Percentiles rank a stretch among this genome's conserved stretches.
phyloP scores from a whole-genome alignment of 2,329 filamentous ascomycete species.

The Bipolaris bicolor region DNA sequence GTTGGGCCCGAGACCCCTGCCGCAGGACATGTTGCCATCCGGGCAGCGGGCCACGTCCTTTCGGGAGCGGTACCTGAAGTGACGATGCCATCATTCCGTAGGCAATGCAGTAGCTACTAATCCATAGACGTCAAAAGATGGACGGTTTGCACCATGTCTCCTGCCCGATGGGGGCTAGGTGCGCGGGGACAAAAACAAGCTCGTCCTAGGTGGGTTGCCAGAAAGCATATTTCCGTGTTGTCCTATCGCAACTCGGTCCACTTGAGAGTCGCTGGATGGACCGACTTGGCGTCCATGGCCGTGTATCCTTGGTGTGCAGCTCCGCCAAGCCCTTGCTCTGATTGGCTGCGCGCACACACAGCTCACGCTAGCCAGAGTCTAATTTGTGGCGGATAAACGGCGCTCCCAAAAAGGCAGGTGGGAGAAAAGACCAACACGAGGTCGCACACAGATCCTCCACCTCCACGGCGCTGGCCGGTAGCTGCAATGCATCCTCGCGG shows the following conservation, averaged over 20 bases:
- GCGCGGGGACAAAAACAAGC: constrained; percentile 30
- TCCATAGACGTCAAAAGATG: constrained; percentile 15
- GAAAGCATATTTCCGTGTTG: constrained; percentile 31
- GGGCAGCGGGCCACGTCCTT: constrained; percentile 23
- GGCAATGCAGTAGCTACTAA: constrained; percentile 13
- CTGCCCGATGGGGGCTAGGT: constrained; percentile 29
- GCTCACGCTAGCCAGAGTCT: constrained; percentile 2
- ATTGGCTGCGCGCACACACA: constrained; percentile 19
- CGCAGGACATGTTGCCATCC: constrained; percentile 15
- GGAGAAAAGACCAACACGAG: constrained; percentile 8
- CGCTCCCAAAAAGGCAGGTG: constrained; percentile 25
- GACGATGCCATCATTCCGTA: background rate
- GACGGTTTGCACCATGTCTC: constrained; percentile 20
- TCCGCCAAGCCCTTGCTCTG: constrained; percentile 12
- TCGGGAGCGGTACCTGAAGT: constrained; percentile 20
- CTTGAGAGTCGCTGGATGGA: constrained; percentile 15
- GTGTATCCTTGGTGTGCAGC: constrained; percentile 12
- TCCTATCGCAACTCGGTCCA: constrained; percentile 29
- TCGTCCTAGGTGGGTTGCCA: constrained; percentile 26
- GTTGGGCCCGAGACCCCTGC: constrained; percentile 10
- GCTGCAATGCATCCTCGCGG: background rate
- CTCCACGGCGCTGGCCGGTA: background rate
- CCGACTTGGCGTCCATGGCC: constrained; percentile 24
- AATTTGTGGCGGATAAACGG: constrained; percentile 18
- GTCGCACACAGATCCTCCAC: constrained; percentile 2